A percentile compares a stretch with the other conserved stretches of the same genome.
phyloP scores from a whole-genome alignment of 352 stramenopile genomes.

The Plasmopara viticola region DNA sequence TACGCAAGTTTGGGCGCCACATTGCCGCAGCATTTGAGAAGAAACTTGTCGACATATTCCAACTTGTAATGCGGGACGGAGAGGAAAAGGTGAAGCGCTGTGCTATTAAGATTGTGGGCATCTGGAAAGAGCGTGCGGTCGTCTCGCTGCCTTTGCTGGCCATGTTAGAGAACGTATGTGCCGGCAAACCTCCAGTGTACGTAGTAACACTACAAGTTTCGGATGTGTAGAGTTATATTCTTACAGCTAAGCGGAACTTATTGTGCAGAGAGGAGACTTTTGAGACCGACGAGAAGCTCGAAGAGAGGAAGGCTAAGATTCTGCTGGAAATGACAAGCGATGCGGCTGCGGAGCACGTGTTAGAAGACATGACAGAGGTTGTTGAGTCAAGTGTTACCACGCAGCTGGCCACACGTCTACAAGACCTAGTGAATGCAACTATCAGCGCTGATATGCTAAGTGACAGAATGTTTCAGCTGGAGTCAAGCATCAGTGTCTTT shows the following conservation, averaged over 20 bases:
- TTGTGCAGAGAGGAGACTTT: constrained; percentile 25
- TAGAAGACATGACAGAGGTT: constrained; percentile 67
- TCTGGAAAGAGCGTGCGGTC: constrained; percentile 78
- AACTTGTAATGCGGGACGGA: constrained; percentile 59
- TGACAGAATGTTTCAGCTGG: constrained; percentile 85
- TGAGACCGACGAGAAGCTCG: constrained; percentile 23
- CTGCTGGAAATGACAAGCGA: constrained; percentile 37
- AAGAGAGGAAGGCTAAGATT: constrained; percentile 23
- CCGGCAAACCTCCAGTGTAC: constrained; percentile 55
- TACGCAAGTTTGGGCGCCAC: constrained; percentile 70
- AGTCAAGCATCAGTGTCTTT: constrained; percentile 73
- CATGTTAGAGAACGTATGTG: constrained; percentile 72
- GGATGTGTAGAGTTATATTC: background rate
- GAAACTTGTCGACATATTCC: constrained; percentile 45
- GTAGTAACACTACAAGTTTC: constrained; percentile 1
- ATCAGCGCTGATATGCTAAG: constrained; percentile 82
- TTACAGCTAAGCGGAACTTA: constrained; percentile 10
- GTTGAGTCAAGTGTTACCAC: constrained; percentile 44
- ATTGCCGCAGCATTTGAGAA: constrained; percentile 57
- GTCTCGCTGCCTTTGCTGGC: constrained; percentile 43
- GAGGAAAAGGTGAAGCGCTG: constrained; percentile 82
- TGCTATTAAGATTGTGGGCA: constrained; percentile 79
- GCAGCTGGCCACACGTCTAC: constrained; percentile 37
- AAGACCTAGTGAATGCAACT: constrained; percentile 72
- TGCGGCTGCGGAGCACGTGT: constrained; percentile 32